A percentile compares a stretch with the other conserved stretches of the same genome.
Evolutionary conservation across 2,329 filamentous ascomycete species (phyloP).

Genomic region (Diplocarpon rosae): DNA sequence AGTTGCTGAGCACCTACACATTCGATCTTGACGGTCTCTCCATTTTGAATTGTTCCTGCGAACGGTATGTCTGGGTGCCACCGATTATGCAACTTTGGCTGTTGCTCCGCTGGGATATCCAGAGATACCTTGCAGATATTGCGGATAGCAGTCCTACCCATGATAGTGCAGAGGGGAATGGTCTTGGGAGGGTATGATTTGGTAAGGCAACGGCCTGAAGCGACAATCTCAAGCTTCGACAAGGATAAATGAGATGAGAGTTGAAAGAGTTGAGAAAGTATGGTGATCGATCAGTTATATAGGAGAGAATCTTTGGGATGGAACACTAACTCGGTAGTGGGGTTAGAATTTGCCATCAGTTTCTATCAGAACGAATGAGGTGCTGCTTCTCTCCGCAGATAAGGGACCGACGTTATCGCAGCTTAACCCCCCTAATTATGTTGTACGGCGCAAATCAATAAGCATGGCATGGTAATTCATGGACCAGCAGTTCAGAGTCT

Average conservation of each 20-base stretch:
- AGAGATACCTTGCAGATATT: slow-evolving; percentile 64
- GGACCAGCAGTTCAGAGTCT: no score
- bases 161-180: slow-evolving; percentile 18
- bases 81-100: slow-evolving; percentile 66
- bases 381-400: background rate
- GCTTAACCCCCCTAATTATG: no score
- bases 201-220: background rate
- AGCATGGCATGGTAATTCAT: no score
- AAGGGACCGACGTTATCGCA: no score
- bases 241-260: background rate
- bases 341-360: no score
- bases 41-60: slow-evolving; percentile 61
- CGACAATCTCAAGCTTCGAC: background rate
- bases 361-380: background rate
- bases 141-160: slow-evolving; percentile 48
- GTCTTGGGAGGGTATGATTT: background rate
- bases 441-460: background rate
- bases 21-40: slow-evolving; percentile 87
- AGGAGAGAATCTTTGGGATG: no score
- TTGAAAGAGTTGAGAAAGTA: background rate
- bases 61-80: slow-evolving; percentile 88
- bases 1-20: slow-evolving; percentile 36
- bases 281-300: background rate
- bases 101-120: slow-evolving; percentile 58
- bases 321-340: no score